Evolutionary conservation across 1,139 yeast genomes (phyloP).

Genomic region (Yamadazyma pseudoaaseri): DNA sequence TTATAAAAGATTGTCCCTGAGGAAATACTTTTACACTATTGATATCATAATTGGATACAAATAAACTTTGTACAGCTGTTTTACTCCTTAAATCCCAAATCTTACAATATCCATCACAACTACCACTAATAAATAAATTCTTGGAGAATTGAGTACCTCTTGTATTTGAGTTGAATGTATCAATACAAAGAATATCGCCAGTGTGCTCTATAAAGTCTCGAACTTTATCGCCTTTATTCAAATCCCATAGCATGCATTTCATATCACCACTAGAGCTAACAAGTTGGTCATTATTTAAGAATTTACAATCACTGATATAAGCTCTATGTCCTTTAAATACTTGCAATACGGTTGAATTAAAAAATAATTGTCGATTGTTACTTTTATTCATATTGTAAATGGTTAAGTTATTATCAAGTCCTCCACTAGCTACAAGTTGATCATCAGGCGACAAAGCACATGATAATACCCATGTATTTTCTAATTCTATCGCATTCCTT

Average conservation of each 20-base stretch:
- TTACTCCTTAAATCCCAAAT: slow-evolving; percentile 69
- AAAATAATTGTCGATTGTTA: slow-evolving; percentile 3
- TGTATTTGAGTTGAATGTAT: slow-evolving; percentile 20
- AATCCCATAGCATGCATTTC: slow-evolving; percentile 82
- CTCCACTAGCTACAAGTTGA: slow-evolving; percentile 72
- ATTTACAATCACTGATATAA: slow-evolving; percentile 75
- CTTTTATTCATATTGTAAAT: slow-evolving; percentile 50
- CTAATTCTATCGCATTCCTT: slow-evolving; percentile 64
- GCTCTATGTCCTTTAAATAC: slow-evolving; percentile 79
- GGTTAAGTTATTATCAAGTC: slow-evolving; percentile 76
- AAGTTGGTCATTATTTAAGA: slow-evolving; percentile 50
- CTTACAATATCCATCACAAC: slow-evolving; percentile 71
- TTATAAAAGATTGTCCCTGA: slow-evolving; percentile 61
- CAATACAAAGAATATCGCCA: slow-evolving; percentile 72
- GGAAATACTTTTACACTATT: slow-evolving; percentile 68
- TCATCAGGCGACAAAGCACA: slow-evolving; percentile 74
- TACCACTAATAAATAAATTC: slow-evolving; percentile 61
- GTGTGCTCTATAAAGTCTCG: slow-evolving; percentile 70
- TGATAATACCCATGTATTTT: slow-evolving; percentile 76
- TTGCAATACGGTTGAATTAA: slow-evolving; percentile 33
- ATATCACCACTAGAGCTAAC: slow-evolving; percentile 82
- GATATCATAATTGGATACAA: slow-evolving; percentile 64
- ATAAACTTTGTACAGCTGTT: slow-evolving; percentile 57
- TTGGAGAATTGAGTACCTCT: slow-evolving; percentile 16
- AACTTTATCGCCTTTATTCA: slow-evolving; percentile 53